Percentiles rank a stretch among this genome's conserved stretches.
These are phyloP conservation scores for Persicaria tinctoria DNA, from an alignment of 148 eudicot genomes.

Conservation along the genomic window DNA sequence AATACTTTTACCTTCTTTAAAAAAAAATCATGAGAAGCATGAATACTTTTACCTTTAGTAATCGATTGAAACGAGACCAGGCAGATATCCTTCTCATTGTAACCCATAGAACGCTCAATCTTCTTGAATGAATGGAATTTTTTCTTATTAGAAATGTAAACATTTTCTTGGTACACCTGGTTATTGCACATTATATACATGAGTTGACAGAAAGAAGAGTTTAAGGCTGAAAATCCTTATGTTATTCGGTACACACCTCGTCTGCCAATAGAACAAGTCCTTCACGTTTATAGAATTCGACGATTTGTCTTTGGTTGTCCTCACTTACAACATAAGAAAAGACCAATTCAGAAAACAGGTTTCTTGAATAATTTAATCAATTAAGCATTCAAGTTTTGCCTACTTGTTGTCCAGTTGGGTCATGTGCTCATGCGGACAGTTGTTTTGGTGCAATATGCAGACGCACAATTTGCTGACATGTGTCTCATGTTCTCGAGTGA, in stretches of 20 bases:
- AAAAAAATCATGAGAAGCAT: background rate
- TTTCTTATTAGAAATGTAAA: slow-evolving; percentile 75
- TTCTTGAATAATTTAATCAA: background rate
- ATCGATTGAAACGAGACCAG: slow-evolving; percentile 86
- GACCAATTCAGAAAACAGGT: slow-evolving; percentile 9
- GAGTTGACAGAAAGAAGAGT: background rate
- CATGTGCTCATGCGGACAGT: too few species aligned
- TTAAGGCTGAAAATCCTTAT: background rate
- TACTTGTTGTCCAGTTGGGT: slow-evolving; percentile 95
- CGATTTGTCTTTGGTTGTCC: slow-evolving; percentile 68
- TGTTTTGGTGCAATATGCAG: too few species aligned
- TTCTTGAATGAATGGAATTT: slow-evolving; percentile 94
- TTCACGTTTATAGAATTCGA: slow-evolving; percentile 81
- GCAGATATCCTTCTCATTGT: slow-evolving; percentile 65
- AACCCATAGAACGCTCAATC: slow-evolving; percentile 74
- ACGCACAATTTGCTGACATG: too few species aligned
- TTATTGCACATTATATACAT: slow-evolving; percentile 8
- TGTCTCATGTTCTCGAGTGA: too few species aligned
- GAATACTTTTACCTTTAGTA: slow-evolving; percentile 59
- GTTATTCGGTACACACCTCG: slow-evolving; percentile 49
- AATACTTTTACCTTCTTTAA: background rate
- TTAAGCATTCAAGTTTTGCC: slow-evolving; percentile 1
- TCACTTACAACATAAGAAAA: slow-evolving; percentile 90
- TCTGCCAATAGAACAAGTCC: slow-evolving; percentile 92
- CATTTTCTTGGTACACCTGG: slow-evolving; percentile 94